Percentiles rank a stretch among this genome's conserved stretches.
These are phyloP conservation scores for Mycena epipterygia DNA, from an alignment of 768 basidiomycete species.

Conservation along the genomic window DNA sequence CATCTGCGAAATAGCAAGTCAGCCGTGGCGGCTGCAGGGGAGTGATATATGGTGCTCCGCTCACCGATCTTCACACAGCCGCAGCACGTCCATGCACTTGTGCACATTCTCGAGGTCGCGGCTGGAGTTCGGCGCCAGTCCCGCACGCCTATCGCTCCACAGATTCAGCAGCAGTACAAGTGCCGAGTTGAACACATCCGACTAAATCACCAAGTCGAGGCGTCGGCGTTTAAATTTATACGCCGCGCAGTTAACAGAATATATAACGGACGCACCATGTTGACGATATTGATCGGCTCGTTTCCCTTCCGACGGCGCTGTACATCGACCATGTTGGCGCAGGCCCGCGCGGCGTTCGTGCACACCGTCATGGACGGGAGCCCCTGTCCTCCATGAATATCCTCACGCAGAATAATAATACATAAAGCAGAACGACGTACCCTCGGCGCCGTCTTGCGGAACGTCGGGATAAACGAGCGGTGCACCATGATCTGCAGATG, in stretches of 20 bases:
- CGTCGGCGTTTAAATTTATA: no score
- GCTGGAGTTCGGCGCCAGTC: slow-evolving; percentile 59
- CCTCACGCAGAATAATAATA: no score
- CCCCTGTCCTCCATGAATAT: no score
- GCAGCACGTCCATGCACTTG: slow-evolving; percentile 67
- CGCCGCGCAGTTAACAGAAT: neutral
- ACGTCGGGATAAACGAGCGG: slow-evolving; percentile 82
- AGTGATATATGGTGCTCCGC: slow-evolving; percentile 49
- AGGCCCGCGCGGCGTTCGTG: slow-evolving; percentile 73
- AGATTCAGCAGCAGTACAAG: slow-evolving; percentile 71
- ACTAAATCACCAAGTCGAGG: no score
- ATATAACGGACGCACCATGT: slow-evolving; percentile 48
- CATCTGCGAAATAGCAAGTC: slow-evolving; percentile 48
- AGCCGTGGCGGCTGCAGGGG: neutral
- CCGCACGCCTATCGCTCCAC: slow-evolving; percentile 70
- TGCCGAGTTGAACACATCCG: no score
- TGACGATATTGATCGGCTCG: slow-evolving; percentile 49
- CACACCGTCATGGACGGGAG: slow-evolving; percentile 66
- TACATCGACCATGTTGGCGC: slow-evolving; percentile 38
- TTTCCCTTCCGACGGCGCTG: slow-evolving; percentile 42
- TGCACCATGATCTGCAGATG: slow-evolving; percentile 81
- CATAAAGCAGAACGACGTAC: neutral
- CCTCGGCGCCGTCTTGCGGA: slow-evolving; percentile 54
- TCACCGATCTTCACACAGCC: slow-evolving; percentile 53
- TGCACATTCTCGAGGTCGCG: slow-evolving; percentile 72